Evolutionary conservation across 2,329 filamentous ascomycete species (phyloP), one percentile per base, ranked within the genome.

Genomic region (Canariomyces notabilis): DNA sequence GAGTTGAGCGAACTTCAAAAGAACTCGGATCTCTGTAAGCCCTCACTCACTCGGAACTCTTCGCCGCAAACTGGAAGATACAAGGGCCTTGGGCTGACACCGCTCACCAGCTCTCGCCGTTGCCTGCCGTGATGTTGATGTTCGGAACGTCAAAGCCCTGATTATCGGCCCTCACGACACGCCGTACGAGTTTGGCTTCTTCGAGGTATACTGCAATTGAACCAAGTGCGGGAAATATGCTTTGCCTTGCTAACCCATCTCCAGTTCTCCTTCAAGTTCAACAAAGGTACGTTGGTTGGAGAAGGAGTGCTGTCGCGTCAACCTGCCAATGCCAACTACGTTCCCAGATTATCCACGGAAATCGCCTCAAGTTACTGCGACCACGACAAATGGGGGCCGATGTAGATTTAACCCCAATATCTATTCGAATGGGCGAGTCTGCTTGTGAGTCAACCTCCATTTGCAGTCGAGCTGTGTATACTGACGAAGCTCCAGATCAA

Each of bases 321-420:
- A 52, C 45, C 23, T 36, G 35, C 49, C n/a, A 49, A 33, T 33
- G 37, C 36, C 18, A 21, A 48, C 22, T 44, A 33, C 35, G 32
- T 40, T 20, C 35, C n/a, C 58, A 89, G 89, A 95, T 3, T 98
- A 98, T 61, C 93, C 93, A 5, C 72, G 77, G 39, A 83, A 80
- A 56, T 76, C 80, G 1, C 81, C 81, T 2, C 53, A 57, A 12
- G 80, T 84, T 20, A 79, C 74, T 19, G 83, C 85, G 20, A 76
- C 83, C 34, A 97, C 93, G 0, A 98, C 91, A 1, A 96, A 97
- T 62, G 74, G 76, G n/a, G 91, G 91, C 9, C 76, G 84, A 49
- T 89, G 85, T 61, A 83, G 93, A 6, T 97, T 97, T 73, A 96
- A 96, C 60, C 93, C 93, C 3, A 98, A 98, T 62, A 95, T 98